Evolutionary conservation across 371 early-diverging fungal species (phyloP).

Genomic region (Rhizopus delemar): DNA sequence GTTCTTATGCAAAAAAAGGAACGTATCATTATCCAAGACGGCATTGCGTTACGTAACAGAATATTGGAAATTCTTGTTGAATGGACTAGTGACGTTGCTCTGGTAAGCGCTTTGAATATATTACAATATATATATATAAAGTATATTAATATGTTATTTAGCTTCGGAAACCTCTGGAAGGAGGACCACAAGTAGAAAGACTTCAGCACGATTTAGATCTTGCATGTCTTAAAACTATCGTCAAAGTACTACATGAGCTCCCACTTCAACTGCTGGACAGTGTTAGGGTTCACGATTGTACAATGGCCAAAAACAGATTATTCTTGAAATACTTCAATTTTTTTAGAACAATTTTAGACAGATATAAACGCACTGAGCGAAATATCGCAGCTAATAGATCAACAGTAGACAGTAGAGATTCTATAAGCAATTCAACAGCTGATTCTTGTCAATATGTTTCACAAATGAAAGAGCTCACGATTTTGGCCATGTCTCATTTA

Average conservation of each 20-base stretch:
- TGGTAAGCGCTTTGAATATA: constrained; percentile 32
- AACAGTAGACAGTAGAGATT: neutral
- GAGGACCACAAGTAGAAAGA: constrained; percentile 47
- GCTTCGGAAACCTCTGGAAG: constrained; percentile 27
- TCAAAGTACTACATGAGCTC: constrained; percentile 73
- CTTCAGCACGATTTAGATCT: constrained; percentile 78
- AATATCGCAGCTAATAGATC: neutral
- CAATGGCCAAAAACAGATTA: constrained; percentile 67
- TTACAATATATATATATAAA: neutral
- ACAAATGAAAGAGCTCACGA: constrained; percentile 78
- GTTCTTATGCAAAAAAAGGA: constrained; percentile 78
- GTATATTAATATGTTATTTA: neutral
- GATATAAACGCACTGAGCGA: constrained; percentile 68
- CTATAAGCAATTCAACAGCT: neutral
- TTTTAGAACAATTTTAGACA: constrained; percentile 81
- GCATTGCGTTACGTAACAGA: constrained; percentile 79
- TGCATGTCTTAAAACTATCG: constrained; percentile 82
- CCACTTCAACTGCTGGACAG: constrained; percentile 79
- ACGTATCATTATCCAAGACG: constrained; percentile 76
- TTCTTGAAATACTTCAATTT: constrained; percentile 85
- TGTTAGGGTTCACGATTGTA: constrained; percentile 56
- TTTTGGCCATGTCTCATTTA: constrained; percentile 85
- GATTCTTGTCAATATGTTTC: constrained; percentile 52
- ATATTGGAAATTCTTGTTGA: constrained; percentile 77
- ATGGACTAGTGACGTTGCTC: constrained; percentile 81